Evolutionary conservation across 1,139 yeast species (phyloP).

Genomic region (Protomyces gravidus): DNA sequence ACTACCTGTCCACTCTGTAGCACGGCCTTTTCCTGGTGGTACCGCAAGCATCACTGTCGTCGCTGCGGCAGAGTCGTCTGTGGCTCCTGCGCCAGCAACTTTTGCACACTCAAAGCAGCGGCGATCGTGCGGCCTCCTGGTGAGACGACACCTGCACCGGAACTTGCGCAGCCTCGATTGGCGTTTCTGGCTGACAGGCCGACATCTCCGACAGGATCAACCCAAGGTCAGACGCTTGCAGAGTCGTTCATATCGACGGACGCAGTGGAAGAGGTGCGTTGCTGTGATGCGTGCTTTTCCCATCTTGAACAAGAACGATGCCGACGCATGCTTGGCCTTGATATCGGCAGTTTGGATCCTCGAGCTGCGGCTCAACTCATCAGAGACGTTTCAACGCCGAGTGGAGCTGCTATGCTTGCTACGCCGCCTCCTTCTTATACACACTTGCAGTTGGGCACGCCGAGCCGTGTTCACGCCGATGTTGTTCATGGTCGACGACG

Average conservation of each 20-base stretch:
- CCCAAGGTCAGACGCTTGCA: not conserved
- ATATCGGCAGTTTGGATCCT: conserved; percentile 11
- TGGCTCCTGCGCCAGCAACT: conserved; percentile 49
- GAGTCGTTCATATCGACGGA: not conserved
- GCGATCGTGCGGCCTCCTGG: conserved; percentile 61
- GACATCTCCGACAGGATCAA: not conserved
- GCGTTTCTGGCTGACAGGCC: conserved; percentile 51
- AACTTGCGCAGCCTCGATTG: not conserved
- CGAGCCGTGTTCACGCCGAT: not conserved
- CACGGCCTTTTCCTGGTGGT: conserved; percentile 56
- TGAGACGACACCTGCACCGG: conserved; percentile 45
- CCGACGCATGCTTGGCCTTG: conserved; percentile 24
- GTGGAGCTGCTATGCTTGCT: conserved; percentile 5
- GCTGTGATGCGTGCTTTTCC: conserved; percentile 24
- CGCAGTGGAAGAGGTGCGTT: conserved; percentile 16
- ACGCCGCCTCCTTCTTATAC: conserved; percentile 13
- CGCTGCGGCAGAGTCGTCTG: conserved; percentile 78
- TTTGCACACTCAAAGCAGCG: conserved; percentile 39
- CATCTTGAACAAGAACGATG: conserved; percentile 22
- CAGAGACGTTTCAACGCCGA: conserved; percentile 7
- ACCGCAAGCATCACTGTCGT: conserved; percentile 84
- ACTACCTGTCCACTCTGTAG: conserved; percentile 61
- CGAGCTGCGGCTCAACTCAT: conserved; percentile 24
- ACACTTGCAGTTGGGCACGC: not conserved
- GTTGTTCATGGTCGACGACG: not conserved